These are phyloP conservation scores for Gastrolobium bilobum DNA, from an alignment of 306 rosid species.

Conservation along the genomic window DNA sequence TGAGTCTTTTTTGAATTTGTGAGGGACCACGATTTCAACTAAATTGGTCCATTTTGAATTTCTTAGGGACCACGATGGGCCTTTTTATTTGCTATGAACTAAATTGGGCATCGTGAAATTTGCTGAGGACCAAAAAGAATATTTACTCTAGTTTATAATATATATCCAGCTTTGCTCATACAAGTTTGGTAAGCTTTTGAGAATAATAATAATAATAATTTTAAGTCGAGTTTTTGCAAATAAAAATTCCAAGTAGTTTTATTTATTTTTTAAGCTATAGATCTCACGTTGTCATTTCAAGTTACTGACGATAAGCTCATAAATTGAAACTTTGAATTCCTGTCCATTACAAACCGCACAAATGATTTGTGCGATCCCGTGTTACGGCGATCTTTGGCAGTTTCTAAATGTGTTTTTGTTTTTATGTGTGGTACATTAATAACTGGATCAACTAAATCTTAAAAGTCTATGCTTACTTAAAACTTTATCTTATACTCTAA, in stretches of 20 bases:
- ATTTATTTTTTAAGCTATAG: not conserved
- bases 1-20: no score
- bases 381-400: slow-evolving; percentile 45
- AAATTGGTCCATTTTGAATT: no score
- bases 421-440: not conserved
- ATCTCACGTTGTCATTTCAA: not conserved
- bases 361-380: slow-evolving; percentile 25
- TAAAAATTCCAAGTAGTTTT: not conserved
- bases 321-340: slow-evolving; percentile 21
- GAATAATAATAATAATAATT: not conserved
- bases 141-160: no score
- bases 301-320: slow-evolving; percentile 27
- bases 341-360: not conserved
- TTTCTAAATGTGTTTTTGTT: not conserved
- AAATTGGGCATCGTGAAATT: no score
- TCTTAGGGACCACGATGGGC: no score
- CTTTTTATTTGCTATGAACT: no score
- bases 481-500: slow-evolving; percentile 4
- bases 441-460: slow-evolving; percentile 8
- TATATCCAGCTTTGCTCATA: no score
- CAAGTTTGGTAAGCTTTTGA: not conserved
- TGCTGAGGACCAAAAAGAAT: no score
- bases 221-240: not conserved
- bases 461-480: not conserved
- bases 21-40: no score